Conservation (phyloP, 495 filamentous ascomycete species). For the Podospora conica region DNA sequence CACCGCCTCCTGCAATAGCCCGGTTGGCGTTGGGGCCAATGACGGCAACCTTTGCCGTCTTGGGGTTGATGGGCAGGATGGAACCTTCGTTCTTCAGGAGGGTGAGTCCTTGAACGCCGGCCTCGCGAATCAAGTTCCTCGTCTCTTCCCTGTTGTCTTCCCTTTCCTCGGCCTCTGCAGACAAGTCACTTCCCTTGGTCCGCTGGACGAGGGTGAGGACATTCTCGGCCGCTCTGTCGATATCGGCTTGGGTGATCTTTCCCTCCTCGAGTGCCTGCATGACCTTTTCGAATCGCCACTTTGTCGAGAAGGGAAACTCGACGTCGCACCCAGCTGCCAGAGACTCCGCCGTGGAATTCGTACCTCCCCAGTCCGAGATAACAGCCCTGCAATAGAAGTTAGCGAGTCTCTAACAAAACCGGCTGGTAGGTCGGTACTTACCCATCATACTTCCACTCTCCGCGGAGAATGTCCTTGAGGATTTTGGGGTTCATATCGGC, state of each 20-base stretch:
- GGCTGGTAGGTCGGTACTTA: conserved; percentile 26
- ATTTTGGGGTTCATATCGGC: conserved; percentile 66
- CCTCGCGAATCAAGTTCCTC: conserved; percentile 58
- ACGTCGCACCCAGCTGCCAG: conserved; percentile 71
- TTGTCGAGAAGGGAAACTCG: conserved; percentile 70
- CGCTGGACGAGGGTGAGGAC: conserved; percentile 63
- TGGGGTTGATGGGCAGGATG: conserved; percentile 60
- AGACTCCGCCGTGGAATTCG: conserved; percentile 63
- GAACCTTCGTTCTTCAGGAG: conserved; percentile 69
- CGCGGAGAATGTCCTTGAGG: conserved; percentile 65
- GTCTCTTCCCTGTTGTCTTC: conserved; percentile 61
- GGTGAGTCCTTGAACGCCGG: conserved; percentile 67
- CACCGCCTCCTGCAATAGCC: conserved; percentile 73
- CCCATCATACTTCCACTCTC: conserved; percentile 72
- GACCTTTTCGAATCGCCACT: conserved; percentile 64
- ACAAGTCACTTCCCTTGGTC: conserved; percentile 55
- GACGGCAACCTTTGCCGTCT: conserved; percentile 58
- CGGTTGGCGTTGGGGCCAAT: conserved; percentile 81
- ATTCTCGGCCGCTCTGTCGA: conserved; percentile 53
- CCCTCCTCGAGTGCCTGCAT: conserved; percentile 57
- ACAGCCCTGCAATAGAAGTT: conserved; percentile 46
- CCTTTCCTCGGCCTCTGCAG: conserved; percentile 52
- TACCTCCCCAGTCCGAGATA: conserved; percentile 69
- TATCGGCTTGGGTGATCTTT: conserved; percentile 43
- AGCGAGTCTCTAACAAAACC: conserved; percentile 10